Evolutionary conservation across 139 green algal species (phyloP).

Genomic region (Picochlorum sp.): DNA sequence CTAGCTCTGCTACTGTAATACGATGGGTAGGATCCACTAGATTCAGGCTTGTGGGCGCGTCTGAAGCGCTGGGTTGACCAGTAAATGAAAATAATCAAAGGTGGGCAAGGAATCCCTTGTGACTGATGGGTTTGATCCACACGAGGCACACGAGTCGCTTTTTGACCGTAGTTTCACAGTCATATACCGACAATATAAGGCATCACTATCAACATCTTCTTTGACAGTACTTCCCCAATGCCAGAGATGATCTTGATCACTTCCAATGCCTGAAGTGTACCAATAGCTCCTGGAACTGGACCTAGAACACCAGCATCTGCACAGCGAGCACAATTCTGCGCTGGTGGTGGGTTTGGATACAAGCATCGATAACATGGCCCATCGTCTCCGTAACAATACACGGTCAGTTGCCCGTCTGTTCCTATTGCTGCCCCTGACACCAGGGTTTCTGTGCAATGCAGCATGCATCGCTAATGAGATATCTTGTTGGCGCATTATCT

Average conservation of each 20-base stretch:
- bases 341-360: slow-evolving; percentile 69
- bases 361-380: slow-evolving; percentile 82
- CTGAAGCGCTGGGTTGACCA: slow-evolving; percentile 35
- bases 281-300: slow-evolving; percentile 83
- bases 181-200: slow-evolving; percentile 49
- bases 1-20: slow-evolving; percentile 24
- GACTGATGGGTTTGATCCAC: slow-evolving; percentile 43
- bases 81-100: slow-evolving; percentile 79
- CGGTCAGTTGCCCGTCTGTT: slow-evolving; percentile 87
- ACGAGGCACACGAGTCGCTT: slow-evolving; percentile 48
- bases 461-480: slow-evolving; percentile 86
- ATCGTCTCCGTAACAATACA: slow-evolving; percentile 67
- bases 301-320: slow-evolving; percentile 87
- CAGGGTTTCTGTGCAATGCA: slow-evolving; percentile 56
- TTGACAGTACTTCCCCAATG: slow-evolving; percentile 47
- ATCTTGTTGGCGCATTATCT: slow-evolving; percentile 89
- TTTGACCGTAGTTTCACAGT: slow-evolving; percentile 60
- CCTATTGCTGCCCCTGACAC: slow-evolving; percentile 87
- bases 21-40: slow-evolving; percentile 37
- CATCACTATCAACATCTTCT: slow-evolving; percentile 70
- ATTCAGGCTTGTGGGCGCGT: slow-evolving; percentile 36
- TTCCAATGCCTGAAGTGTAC: slow-evolving; percentile 87
- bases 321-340: slow-evolving; percentile 76
- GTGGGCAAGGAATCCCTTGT: slow-evolving; percentile 35
- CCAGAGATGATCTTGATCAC: slow-evolving; percentile 76